phyloP scores from a whole-genome alignment of 169 alveolate genomes.

The Fabrea salina region DNA sequence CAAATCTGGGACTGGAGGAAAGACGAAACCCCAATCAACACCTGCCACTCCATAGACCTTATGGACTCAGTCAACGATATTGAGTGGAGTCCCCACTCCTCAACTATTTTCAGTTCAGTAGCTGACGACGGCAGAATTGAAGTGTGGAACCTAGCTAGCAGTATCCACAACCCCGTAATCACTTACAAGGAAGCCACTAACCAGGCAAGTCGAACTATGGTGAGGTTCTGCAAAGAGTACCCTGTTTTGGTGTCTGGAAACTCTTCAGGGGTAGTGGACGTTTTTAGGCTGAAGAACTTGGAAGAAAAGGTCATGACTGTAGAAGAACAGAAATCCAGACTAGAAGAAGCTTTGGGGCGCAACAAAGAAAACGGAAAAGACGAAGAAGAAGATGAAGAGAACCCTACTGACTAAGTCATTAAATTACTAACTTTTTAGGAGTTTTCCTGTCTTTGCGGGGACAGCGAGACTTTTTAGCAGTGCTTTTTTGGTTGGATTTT shows the following conservation, averaged over 20 bases:
- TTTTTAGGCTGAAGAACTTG: constrained; percentile 68
- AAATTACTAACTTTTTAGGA: no score
- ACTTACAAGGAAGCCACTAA: constrained; percentile 44
- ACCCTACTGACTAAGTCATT: no score
- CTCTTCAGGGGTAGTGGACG: constrained; percentile 76
- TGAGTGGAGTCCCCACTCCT: constrained; percentile 81
- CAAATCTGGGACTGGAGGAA: constrained; percentile 88
- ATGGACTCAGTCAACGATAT: constrained; percentile 80
- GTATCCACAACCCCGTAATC: constrained; percentile 29
- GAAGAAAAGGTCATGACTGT: constrained; percentile 11
- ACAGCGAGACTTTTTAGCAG: no score
- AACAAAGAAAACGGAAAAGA: neutral
- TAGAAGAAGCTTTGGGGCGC: constrained; percentile 10
- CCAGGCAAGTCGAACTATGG: constrained; percentile 71
- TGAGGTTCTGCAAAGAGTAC: constrained; percentile 76
- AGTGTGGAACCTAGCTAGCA: constrained; percentile 83
- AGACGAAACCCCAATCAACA: constrained; percentile 49
- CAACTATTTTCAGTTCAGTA: constrained; percentile 81
- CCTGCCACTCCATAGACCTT: constrained; percentile 58
- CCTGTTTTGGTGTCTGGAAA: constrained; percentile 88
- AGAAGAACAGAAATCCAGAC: constrained; percentile 24
- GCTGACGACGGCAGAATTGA: constrained; percentile 92
- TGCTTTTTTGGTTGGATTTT: no score
- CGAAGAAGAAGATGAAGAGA: neutral
- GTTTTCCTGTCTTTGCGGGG: no score